Conservation (phyloP, 2,329 filamentous ascomycete species). For the Aspergillus costaricaensis region DNA sequence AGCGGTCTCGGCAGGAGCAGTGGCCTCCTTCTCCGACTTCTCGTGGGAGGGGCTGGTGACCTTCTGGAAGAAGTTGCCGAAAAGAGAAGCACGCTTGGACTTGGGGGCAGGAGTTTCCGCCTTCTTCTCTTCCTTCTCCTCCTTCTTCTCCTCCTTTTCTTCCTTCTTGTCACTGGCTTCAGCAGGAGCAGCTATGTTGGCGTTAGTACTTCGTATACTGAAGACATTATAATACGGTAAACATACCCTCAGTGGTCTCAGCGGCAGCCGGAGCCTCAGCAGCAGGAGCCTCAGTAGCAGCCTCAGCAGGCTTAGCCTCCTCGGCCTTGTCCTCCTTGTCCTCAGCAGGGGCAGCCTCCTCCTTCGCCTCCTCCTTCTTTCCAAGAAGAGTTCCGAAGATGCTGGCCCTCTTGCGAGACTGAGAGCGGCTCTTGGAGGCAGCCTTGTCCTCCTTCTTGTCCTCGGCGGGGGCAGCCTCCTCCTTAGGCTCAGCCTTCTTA, state of each 20-base stretch:
- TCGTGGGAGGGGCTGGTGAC: slow-evolving; percentile 48
- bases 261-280: slow-evolving; percentile 33
- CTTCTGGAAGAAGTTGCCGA: slow-evolving; percentile 77
- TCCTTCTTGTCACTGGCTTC: slow-evolving; percentile 18
- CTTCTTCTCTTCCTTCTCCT: slow-evolving; percentile 32
- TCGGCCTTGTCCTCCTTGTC: slow-evolving; percentile 50
- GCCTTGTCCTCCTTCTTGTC: slow-evolving; percentile 53
- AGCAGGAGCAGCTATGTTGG: slow-evolving; percentile 20
- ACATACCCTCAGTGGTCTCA: slow-evolving; percentile 34
- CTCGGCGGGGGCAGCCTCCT: slow-evolving; percentile 45
- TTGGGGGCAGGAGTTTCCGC: slow-evolving; percentile 53
- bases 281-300: slow-evolving; percentile 6
- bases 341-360: slow-evolving; percentile 40
- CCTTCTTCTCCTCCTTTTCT: slow-evolving; percentile 29
- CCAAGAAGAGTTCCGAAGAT: slow-evolving; percentile 50
- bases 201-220: not conserved
- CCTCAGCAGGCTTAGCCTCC: slow-evolving; percentile 28
- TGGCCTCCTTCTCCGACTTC: slow-evolving; percentile 51
- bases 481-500: slow-evolving; percentile 30
- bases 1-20: slow-evolving; percentile 50
- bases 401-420: slow-evolving; percentile 60
- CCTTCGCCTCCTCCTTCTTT: slow-evolving; percentile 61
- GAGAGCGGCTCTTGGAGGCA: slow-evolving; percentile 60
- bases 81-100: slow-evolving; percentile 81
- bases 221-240: not conserved